Evolutionary conservation across 768 basidiomycete species (phyloP).

Genomic region (Royoungia palumana): DNA sequence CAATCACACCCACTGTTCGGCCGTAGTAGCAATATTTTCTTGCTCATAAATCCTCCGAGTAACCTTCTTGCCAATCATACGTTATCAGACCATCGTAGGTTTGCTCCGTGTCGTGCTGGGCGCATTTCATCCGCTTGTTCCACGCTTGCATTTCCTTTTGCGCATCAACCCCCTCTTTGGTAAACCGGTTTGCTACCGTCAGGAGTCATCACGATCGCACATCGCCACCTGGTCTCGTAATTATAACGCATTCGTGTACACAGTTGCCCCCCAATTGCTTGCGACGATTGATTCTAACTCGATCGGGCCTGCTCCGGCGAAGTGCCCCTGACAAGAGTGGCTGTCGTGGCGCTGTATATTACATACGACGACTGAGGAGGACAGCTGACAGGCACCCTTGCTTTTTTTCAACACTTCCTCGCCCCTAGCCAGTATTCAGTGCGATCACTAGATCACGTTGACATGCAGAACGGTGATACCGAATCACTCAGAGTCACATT

Average conservation of each 20-base stretch:
- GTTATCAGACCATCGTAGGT: slow-evolving; percentile 5
- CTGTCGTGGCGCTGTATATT: neutral
- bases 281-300: slow-evolving; percentile 2
- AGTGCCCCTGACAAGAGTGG: slow-evolving; percentile 7
- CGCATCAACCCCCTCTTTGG: slow-evolving; percentile 1
- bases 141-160: slow-evolving; percentile 8
- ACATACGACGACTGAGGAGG: neutral
- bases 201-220: too few species aligned
- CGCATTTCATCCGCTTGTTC: slow-evolving; percentile 3
- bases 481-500: slow-evolving; percentile 52
- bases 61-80: too few species aligned
- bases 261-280: too few species aligned
- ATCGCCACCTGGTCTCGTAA: too few species aligned
- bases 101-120: neutral
- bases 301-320: slow-evolving; percentile 22
- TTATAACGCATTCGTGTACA: too few species aligned
- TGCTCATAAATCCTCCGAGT: too few species aligned
- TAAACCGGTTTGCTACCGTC: slow-evolving; percentile 1
- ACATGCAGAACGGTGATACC: slow-evolving; percentile 15
- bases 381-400: too few species aligned
- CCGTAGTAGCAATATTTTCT: too few species aligned
- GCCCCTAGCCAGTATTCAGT: neutral
- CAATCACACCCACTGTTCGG: too few species aligned
- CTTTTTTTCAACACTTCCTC: neutral
- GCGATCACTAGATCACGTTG: slow-evolving; percentile 7